Evolutionary conservation across 2,329 filamentous ascomycete genomes (phyloP).

Genomic region (Colletotrichum nymphaeae): DNA sequence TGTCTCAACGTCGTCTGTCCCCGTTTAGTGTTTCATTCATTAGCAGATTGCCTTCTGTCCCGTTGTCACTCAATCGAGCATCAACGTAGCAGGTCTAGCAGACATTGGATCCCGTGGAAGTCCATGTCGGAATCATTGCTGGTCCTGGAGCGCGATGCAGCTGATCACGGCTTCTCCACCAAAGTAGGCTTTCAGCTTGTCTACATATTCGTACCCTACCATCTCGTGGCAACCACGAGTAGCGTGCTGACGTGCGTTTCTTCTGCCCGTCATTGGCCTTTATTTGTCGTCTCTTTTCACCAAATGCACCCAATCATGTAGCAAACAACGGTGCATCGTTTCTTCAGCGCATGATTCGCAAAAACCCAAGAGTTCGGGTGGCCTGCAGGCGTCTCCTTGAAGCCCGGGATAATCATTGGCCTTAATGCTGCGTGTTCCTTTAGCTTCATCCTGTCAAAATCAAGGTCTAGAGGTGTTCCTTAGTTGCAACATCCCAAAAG

Average conservation of each 20-base stretch:
- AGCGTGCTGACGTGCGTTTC: conserved; percentile 22
- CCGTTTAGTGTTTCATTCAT: neutral
- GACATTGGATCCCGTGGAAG: neutral
- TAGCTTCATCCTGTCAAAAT: neutral
- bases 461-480: neutral
- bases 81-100: neutral
- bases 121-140: neutral
- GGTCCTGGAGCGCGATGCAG: neutral
- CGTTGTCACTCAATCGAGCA: neutral
- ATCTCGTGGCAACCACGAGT: neutral
- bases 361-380: conserved; percentile 41
- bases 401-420: conserved; percentile 21
- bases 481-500: neutral
- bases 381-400: conserved; percentile 6
- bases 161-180: neutral
- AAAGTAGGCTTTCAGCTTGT: neutral
- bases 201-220: neutral
- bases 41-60: neutral
- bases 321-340: conserved; percentile 31
- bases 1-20: neutral
- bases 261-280: conserved; percentile 24
- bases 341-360: conserved; percentile 48
- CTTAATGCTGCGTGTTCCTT: conserved; percentile 5
- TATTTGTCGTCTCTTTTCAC: neutral
- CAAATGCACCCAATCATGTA: conserved; percentile 1